Evolutionary conservation across 1,284 basidiomycete species (phyloP).

Genomic region (Sporisorium exsertum): DNA sequence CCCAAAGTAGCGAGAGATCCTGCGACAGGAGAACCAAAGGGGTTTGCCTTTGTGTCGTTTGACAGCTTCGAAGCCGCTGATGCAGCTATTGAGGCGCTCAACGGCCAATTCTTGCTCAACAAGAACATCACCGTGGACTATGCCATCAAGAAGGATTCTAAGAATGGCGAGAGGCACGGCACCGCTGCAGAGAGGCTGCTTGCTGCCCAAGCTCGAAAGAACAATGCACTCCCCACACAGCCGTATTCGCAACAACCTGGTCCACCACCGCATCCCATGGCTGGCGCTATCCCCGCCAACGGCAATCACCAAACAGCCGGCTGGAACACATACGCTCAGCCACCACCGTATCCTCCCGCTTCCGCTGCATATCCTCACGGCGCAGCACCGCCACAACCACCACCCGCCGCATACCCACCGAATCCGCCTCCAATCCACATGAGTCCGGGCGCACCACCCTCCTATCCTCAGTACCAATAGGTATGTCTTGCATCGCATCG

Average conservation of each 20-base stretch:
- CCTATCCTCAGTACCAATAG: conserved; percentile 32
- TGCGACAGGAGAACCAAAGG: conserved; percentile 85
- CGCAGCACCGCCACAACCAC: conserved; percentile 10
- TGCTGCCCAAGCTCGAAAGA: conserved; percentile 93
- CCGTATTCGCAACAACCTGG: conserved; percentile 16
- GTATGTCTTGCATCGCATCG: neutral
- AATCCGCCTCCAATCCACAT: conserved; percentile 30
- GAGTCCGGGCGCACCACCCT: conserved; percentile 20
- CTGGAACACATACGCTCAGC: neutral
- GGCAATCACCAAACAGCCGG: neutral
- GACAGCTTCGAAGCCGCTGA: conserved; percentile 98
- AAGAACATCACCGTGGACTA: conserved; percentile 96
- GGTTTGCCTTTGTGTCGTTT: conserved; percentile 95
- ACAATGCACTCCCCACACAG: conserved; percentile 80
- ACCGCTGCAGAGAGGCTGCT: conserved; percentile 93
- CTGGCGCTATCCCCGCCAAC: conserved; percentile 3
- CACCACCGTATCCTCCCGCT: neutral
- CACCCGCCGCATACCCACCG: conserved; percentile 10
- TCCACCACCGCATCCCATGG: conserved; percentile 13
- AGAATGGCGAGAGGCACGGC: conserved; percentile 94
- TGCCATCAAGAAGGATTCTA: conserved; percentile 98
- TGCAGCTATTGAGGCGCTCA: conserved; percentile 95
- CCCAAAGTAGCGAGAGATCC: conserved; percentile 95
- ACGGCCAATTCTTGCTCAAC: conserved; percentile 96
- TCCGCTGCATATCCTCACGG: conserved; percentile 11